These are phyloP conservation scores for Penicillium cinerascens DNA, from an alignment of 495 filamentous ascomycete species.

Conservation along the genomic window DNA sequence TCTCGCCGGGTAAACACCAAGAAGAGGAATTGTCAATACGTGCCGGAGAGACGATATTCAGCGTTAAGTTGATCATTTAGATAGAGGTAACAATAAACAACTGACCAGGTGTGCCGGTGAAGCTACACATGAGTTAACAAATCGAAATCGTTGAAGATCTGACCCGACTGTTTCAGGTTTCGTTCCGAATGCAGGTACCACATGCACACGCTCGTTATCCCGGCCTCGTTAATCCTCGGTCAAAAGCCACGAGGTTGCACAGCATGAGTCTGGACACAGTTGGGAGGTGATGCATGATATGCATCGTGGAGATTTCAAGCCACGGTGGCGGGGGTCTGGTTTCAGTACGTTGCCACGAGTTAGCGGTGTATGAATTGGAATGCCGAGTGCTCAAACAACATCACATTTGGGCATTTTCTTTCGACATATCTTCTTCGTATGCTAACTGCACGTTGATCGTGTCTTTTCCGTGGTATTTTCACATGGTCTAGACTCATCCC, in stretches of 20 bases:
- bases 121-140: slow-evolving; percentile 12
- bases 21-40: background rate
- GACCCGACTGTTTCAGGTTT: slow-evolving; percentile 1
- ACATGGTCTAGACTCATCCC: background rate
- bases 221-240: slow-evolving; percentile 16
- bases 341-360: background rate
- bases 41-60: background rate
- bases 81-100: background rate
- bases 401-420: background rate
- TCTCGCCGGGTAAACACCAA: background rate
- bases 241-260: slow-evolving; percentile 14
- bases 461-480: background rate
- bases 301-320: background rate
- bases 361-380: background rate
- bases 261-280: slow-evolving; percentile 5
- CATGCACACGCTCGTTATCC: slow-evolving; percentile 10
- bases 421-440: background rate
- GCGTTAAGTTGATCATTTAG: background rate
- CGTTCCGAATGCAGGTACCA: slow-evolving; percentile 23
- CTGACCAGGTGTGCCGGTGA: background rate
- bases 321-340: background rate
- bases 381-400: background rate
- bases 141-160: slow-evolving; percentile 11
- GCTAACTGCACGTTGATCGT: background rate
- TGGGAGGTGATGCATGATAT: background rate